phyloP scores from a whole-genome alignment of 768 basidiomycete species.

The Phlebiopsis gigantea region DNA sequence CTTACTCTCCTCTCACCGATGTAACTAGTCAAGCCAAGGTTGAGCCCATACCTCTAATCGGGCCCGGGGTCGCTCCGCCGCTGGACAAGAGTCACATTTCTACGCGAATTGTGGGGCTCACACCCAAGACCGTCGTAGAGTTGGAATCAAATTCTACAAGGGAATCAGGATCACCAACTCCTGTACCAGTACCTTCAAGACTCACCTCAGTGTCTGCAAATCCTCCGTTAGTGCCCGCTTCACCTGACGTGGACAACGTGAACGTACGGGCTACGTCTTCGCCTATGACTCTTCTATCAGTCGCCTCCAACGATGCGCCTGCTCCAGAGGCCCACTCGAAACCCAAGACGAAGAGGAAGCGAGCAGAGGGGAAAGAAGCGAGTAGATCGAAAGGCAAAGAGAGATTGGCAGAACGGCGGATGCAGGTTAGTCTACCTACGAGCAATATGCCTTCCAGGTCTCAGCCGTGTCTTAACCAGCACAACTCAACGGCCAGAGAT shows the following conservation, averaged over 20 bases:
- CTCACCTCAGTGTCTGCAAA: background rate
- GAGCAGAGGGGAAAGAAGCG: background rate
- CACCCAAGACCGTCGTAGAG: too few relatives aligned
- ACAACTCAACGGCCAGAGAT: constrained; percentile 13
- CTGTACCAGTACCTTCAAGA: too few relatives aligned
- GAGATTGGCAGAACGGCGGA: background rate
- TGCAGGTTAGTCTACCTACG: background rate
- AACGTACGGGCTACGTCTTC: background rate
- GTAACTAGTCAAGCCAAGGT: too few relatives aligned
- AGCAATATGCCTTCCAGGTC: background rate
- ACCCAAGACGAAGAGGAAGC: background rate
- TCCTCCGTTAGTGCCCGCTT: background rate
- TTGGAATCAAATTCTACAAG: too few relatives aligned
- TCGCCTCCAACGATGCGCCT: background rate
- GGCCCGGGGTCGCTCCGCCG: background rate
- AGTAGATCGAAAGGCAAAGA: background rate
- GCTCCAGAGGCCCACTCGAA: background rate
- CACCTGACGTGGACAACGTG: background rate
- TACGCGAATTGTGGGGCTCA: too few relatives aligned
- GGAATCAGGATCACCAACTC: too few relatives aligned
- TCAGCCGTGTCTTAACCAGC: background rate
- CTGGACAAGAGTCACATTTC: background rate
- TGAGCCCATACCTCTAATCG: background rate
- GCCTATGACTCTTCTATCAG: too few relatives aligned
- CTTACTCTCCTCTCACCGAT: background rate